Evolutionary conservation across 1,139 yeast species (phyloP), one percentile per base, ranked within the genome.

Genomic region (Yamadazyma friedrichii): DNA sequence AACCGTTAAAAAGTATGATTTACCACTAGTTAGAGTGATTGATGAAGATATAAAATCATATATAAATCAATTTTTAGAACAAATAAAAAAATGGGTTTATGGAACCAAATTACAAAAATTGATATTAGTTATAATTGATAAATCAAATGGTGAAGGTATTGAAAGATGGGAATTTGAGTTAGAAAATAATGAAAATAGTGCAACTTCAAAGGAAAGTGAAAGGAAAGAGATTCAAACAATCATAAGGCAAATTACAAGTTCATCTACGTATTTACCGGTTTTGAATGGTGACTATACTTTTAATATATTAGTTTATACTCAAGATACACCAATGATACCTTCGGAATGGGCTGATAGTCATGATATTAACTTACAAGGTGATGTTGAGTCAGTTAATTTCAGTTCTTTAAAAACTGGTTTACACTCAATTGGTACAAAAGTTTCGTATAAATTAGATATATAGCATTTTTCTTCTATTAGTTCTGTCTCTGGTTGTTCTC

Each of bases 151-250:
- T 0, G 89, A 84, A 36, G 77, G 76, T 2, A 80, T 84, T 2
- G 98, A 91, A 59, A 66, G 89, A 42, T 91, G 98, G 98, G 88
- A 88, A 55, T 91, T 91, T 56, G 79, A 79, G 49, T 66, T 86
- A 4, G 78, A 80, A 32, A 36, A 32, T 6, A 46, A 46, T 15
- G 51, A 46, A 2, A 42, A 42, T 12, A 45, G 45, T 9, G 48
- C 40, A 5, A 36, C 24, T 15, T 50, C 76, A 1, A 68, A 66
- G 30, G 77, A 69, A 3, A 78, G 73, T 31, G 78, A 84, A 6
- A 91, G 85, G 52, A 70, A 67, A 43, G 95, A 89, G 50, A 88
- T 91, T 13, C 94, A 88, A 56, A 81, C 93, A 0, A 82, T 91
- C 16, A 82, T 91, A 36, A 77, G 96, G 36, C 98, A 91, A 56